phyloP scores from a whole-genome alignment of 257 asterid genomes.

The Ophiorrhiza pumila region DNA sequence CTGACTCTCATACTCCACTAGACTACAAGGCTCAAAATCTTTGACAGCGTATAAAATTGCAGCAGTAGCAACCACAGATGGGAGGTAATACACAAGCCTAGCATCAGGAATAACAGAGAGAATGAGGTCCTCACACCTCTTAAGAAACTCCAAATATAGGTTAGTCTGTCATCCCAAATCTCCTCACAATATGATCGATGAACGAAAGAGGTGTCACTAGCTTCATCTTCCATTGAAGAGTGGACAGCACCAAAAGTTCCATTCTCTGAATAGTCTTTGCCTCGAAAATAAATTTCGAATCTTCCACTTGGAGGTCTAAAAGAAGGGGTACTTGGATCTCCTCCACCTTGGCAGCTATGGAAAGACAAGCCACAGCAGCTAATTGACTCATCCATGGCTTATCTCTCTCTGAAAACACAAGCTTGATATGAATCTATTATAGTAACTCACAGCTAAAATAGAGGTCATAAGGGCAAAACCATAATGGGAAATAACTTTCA shows the following conservation, averaged over 20 bases:
- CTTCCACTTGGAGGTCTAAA: conserved; percentile 79
- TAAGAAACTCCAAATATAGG: conserved; percentile 57
- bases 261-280: conserved; percentile 85
- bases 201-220: conserved; percentile 80
- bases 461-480: conserved; percentile 62
- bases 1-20: conserved; percentile 28
- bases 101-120: conserved; percentile 61
- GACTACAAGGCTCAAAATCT: conserved; percentile 33
- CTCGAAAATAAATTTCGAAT: conserved; percentile 65
- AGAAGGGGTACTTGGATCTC: conserved; percentile 86
- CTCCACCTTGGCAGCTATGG: conserved; percentile 95
- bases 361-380: conserved; percentile 87
- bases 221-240: conserved; percentile 81
- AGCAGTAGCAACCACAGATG: conserved; percentile 52
- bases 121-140: conserved; percentile 54
- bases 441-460: conserved; percentile 64
- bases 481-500: conserved; percentile 52
- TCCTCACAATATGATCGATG: conserved; percentile 77
- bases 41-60: conserved; percentile 27
- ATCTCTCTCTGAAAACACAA: conserved; percentile 65
- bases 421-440: conserved; percentile 61
- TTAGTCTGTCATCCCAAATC: conserved; percentile 52
- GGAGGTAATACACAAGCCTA: conserved; percentile 48
- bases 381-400: conserved; percentile 96
- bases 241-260: conserved; percentile 77